phyloP scores from a whole-genome alignment of 495 filamentous ascomycete genomes.

The Xylaria scruposa region DNA sequence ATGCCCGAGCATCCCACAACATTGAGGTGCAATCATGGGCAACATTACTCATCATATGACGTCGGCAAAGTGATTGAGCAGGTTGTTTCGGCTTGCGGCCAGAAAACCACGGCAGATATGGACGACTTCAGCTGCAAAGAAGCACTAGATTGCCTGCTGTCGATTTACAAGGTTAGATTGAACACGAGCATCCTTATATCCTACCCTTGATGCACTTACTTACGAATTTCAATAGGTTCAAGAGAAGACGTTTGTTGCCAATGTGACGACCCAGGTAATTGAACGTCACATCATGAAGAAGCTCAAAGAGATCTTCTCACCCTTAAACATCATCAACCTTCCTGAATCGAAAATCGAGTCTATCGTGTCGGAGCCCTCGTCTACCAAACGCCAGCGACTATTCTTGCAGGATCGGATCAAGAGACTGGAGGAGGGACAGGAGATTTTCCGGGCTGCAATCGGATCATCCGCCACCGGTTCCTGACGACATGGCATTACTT shows the following conservation, averaged over 20 bases:
- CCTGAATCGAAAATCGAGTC: too few species aligned
- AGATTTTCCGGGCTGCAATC: not conserved
- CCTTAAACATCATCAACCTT: too few species aligned
- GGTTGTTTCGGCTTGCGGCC: constrained; percentile 4
- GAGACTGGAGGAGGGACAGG: too few species aligned
- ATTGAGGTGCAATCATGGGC: not conserved
- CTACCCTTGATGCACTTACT: not conserved
- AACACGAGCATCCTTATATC: not conserved
- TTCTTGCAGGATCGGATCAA: too few species aligned
- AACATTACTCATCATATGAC: not conserved
- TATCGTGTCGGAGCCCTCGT: too few species aligned
- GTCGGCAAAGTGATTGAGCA: not conserved
- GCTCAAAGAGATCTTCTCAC: constrained; percentile 1
- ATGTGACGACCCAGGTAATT: constrained; percentile 48
- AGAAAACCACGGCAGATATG: not conserved
- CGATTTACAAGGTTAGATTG: constrained; percentile 12
- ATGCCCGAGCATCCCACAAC: not conserved
- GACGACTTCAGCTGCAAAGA: constrained; percentile 8
- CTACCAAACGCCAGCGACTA: too few species aligned
- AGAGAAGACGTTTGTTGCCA: constrained; percentile 47
- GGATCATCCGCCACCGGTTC: not conserved
- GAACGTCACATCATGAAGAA: constrained; percentile 44
- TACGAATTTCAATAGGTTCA: constrained; percentile 31
- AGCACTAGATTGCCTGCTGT: not conserved
- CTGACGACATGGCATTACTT: not conserved